A percentile compares a stretch with the other conserved stretches of the same genome.
These are phyloP conservation scores for Colletotrichum trifolii DNA, from an alignment of 2,329 filamentous ascomycete species.

Conservation along the genomic window DNA sequence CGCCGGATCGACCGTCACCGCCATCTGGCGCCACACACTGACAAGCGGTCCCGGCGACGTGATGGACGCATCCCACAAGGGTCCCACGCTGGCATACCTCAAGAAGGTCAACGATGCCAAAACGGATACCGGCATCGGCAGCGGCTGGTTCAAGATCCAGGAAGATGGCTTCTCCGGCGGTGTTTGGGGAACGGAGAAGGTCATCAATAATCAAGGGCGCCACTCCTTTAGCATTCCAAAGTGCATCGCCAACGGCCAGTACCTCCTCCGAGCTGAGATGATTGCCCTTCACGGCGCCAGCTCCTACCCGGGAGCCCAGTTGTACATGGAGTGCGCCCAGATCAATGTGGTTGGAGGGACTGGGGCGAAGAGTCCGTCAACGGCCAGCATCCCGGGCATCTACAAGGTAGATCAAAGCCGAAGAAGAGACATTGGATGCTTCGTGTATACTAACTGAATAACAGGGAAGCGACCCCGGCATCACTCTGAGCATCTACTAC, in stretches of 20 bases:
- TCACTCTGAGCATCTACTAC: constrained; percentile 51
- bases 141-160: constrained; percentile 57
- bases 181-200: constrained; percentile 51
- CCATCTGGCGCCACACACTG: constrained; percentile 65
- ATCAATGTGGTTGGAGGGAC: constrained; percentile 51
- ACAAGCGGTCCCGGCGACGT: constrained; percentile 56
- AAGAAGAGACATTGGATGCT: neutral
- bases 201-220: constrained; percentile 58
- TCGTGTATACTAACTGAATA: neutral
- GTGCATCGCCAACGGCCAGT: constrained; percentile 62
- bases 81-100: constrained; percentile 65
- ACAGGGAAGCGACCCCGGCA: constrained; percentile 46
- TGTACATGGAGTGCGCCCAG: constrained; percentile 60
- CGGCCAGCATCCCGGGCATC: constrained; percentile 51
- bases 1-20: constrained; percentile 58
- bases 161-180: constrained; percentile 54
- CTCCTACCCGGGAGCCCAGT: constrained; percentile 53
- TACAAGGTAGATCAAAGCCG: constrained; percentile 43
- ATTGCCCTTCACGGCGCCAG: constrained; percentile 63
- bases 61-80: constrained; percentile 62
- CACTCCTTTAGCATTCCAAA: constrained; percentile 61
- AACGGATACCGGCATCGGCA: constrained; percentile 53
- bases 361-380: constrained; percentile 44
- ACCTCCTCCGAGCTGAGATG: constrained; percentile 67
- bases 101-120: constrained; percentile 64